A percentile compares a stretch with the other conserved stretches of the same genome.
Conservation (phyloP, 2,329 filamentous ascomycete genomes). For the Orbilia quercus region DNA sequence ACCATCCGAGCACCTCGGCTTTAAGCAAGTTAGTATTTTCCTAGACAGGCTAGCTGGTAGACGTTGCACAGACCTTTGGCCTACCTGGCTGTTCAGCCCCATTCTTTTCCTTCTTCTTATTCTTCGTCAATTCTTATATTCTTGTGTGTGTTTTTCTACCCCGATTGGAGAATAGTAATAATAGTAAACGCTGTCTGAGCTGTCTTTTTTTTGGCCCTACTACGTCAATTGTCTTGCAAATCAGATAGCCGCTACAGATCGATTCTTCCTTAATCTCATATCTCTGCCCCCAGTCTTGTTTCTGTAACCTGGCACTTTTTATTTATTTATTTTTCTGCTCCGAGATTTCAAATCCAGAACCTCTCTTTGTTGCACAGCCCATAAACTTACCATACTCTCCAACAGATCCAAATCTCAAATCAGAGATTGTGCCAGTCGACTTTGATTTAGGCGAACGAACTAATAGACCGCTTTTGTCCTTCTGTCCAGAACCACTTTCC, state of each 20-base stretch:
- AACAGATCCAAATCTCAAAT: background rate
- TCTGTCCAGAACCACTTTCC: constrained; percentile 24
- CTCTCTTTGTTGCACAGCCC: constrained; percentile 20
- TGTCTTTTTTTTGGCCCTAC: constrained; percentile 13
- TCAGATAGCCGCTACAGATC: background rate
- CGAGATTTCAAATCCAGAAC: constrained; percentile 27
- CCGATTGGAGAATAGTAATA: too few species aligned
- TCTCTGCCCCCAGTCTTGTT: too few species aligned
- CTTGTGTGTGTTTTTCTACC: too few species aligned
- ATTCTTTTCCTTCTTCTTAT: background rate
- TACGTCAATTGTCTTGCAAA: constrained; percentile 26
- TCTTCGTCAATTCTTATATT: too few species aligned
- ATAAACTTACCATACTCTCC: background rate
- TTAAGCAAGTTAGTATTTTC: constrained; percentile 51
- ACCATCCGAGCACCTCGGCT: constrained; percentile 55
- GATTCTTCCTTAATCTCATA: too few species aligned
- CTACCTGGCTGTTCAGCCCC: constrained; percentile 25
- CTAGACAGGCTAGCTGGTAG: constrained; percentile 36
- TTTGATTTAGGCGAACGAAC: constrained; percentile 38
- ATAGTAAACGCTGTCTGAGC: too few species aligned
- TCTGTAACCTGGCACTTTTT: too few species aligned
- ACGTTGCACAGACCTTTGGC: constrained; percentile 48
- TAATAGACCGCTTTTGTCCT: background rate
- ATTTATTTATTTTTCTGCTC: constrained; percentile 10
- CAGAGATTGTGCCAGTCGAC: constrained; percentile 22